Conservation (phyloP, 2,329 filamentous ascomycete genomes). For the Xylaria sp. region DNA sequence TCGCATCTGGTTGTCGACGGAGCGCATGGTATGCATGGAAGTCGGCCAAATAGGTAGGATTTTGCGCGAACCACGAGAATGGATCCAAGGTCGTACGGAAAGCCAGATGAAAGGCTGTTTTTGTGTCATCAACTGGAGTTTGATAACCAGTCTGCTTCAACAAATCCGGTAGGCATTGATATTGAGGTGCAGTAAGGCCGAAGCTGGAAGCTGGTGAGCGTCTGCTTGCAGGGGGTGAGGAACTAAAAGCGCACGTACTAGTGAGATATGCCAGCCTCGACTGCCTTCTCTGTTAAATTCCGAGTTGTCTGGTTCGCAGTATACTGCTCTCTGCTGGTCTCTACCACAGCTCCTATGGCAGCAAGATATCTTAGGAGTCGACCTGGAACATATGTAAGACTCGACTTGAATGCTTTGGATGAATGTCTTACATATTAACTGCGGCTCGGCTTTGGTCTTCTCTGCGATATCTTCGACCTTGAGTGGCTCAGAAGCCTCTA, state of each 20-base stretch:
- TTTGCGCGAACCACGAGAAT: slow-evolving; percentile 17
- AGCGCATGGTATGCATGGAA: slow-evolving; percentile 31
- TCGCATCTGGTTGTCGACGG: slow-evolving; percentile 14
- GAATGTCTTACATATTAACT: neutral
- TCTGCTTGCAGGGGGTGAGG: neutral
- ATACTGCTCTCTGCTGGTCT: neutral
- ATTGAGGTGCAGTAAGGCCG: too few species aligned
- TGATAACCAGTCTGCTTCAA: slow-evolving; percentile 16
- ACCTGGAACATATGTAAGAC: neutral
- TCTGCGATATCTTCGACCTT: neutral
- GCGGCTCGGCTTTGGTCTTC: neutral
- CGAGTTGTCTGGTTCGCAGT: slow-evolving; percentile 3
- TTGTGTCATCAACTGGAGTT: slow-evolving; percentile 16
- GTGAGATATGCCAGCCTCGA: neutral
- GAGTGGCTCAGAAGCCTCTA: neutral
- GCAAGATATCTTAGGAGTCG: slow-evolving; percentile 5
- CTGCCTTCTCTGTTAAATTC: neutral
- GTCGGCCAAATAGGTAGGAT: slow-evolving; percentile 16
- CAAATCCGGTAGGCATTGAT: neutral
- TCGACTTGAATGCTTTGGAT: neutral
- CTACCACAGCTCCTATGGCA: neutral
- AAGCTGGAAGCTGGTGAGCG: neutral
- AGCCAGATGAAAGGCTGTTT: slow-evolving; percentile 27
- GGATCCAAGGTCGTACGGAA: slow-evolving; percentile 10
- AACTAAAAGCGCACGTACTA: slow-evolving; percentile 1